A percentile compares a stretch with the other conserved stretches of the same genome.
These are phyloP conservation scores for Lactuca sativa DNA, from an alignment of 129 eudicot genomes.

Conservation along the genomic window DNA sequence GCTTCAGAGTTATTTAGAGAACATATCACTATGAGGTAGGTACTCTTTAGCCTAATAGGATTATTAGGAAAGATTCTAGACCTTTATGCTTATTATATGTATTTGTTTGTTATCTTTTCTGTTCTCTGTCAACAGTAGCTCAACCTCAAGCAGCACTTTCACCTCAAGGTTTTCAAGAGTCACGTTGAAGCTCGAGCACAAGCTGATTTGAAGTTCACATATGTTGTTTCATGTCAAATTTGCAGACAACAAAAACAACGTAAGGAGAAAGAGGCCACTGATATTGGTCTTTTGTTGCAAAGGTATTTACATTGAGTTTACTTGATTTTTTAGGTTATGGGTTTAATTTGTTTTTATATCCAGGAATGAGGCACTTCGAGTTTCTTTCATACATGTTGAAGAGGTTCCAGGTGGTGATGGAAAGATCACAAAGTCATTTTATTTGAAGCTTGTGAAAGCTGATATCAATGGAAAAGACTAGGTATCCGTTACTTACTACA, in stretches of 20 bases:
- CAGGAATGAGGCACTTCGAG: constrained; percentile 98
- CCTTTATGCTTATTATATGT: neutral
- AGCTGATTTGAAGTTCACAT: constrained; percentile 90
- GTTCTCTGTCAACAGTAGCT: constrained; percentile 37
- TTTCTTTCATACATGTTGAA: constrained; percentile 93
- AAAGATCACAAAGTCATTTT: constrained; percentile 49
- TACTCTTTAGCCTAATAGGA: too few relatives aligned
- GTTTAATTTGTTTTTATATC: constrained; percentile 16
- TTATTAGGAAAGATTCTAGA: neutral
- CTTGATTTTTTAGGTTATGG: neutral
- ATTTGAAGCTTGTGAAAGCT: constrained; percentile 95
- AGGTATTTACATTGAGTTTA: constrained; percentile 38
- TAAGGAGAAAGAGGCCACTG: constrained; percentile 88
- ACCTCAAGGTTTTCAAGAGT: constrained; percentile 71
- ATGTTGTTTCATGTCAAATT: constrained; percentile 94
- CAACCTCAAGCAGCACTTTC: constrained; percentile 46
- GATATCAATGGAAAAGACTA: constrained; percentile 97
- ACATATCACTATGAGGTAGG: too few relatives aligned
- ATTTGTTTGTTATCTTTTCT: neutral
- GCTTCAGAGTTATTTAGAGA: too few relatives aligned
- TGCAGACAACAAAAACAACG: constrained; percentile 96
- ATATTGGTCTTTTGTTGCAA: constrained; percentile 82
- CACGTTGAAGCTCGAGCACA: constrained; percentile 94
- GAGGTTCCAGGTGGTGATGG: constrained; percentile 58
- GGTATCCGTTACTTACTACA: constrained; percentile 34